Conservation (phyloP, 768 basidiomycete species). For the Suillus weaverae region DNA sequence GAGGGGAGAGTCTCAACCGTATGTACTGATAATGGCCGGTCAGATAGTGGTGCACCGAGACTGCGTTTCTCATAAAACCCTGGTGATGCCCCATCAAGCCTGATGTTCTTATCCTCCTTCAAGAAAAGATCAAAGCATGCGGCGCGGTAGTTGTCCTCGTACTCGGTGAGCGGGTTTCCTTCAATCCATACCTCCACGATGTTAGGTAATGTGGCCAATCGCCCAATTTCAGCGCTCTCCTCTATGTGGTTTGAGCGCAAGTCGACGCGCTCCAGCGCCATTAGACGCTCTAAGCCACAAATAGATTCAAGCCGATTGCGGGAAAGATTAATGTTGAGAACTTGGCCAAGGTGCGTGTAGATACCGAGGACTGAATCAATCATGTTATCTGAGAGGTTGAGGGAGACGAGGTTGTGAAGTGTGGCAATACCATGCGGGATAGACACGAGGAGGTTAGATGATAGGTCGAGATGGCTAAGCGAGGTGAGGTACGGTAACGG, state of each 20-base stretch:
- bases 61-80: constrained; percentile 70
- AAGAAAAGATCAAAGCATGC: constrained; percentile 83
- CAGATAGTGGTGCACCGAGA: constrained; percentile 48
- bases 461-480: constrained; percentile 83
- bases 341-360: constrained; percentile 74
- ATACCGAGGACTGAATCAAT: constrained; percentile 94
- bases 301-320: constrained; percentile 92
- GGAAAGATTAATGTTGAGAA: constrained; percentile 77
- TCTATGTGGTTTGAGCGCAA: constrained; percentile 76
- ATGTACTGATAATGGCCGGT: constrained; percentile 52
- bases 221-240: constrained; percentile 82
- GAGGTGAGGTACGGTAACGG: constrained; percentile 67
- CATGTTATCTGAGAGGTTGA: constrained; percentile 97
- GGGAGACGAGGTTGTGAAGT: constrained; percentile 80
- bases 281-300: constrained; percentile 89
- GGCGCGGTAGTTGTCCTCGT: constrained; percentile 69
- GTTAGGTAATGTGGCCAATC: constrained; percentile 77
- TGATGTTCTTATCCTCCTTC: constrained; percentile 76
- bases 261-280: constrained; percentile 82
- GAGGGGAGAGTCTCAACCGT: constrained; percentile 52
- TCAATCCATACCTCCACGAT: constrained; percentile 80
- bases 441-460: constrained; percentile 87
- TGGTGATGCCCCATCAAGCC: constrained; percentile 73
- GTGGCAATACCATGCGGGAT: constrained; percentile 75
- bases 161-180: constrained; percentile 78